Evolutionary conservation across 2,329 filamentous ascomycete species (phyloP), one percentile per base, ranked within the genome.

Genomic region (Fusarium devonianum): DNA sequence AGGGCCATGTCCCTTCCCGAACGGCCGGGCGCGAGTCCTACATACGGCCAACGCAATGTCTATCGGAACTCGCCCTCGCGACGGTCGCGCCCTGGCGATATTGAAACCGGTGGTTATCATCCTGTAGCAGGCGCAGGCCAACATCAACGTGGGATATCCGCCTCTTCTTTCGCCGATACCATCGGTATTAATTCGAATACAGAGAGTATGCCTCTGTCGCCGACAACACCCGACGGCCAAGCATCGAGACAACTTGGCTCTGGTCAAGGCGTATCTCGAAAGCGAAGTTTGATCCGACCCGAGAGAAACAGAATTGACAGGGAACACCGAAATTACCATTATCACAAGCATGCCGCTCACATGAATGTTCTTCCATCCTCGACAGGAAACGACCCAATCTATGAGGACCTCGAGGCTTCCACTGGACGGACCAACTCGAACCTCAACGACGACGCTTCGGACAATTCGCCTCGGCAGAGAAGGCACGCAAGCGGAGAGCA

Each of bases 251-350:
- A 64, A 25, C 57, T 48, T 30, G 55, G 59, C 22, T 49, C 59
- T 53, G 65, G 74, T 40, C 67, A 72, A 42, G 68, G 72, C 28
- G 70, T 83, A 52, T 68, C 75, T 53, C 85, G 92, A 63, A 97
- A 97, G 74, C 86, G 89, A 69, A 97, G 90, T 71, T 78, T 99
- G 57, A 87, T 99, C 67, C 83, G 89, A 54, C 94, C 94, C 1
- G 94, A 99, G 74, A 85, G 94, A 60, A 88, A 88, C 66, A 85
- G 89, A 62, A 90, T 96, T 62, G 89, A 92, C 63, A 86, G 82
- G 58, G 89, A 92, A 63, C 92, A 97, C 69, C 92, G 92, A 11
- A 95, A 97, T 71, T 99, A 97, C 69, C 84, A 97, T 74, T 99
- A 99, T 73, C 86, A 91, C 62, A 89, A 96, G 70, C 92, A 96